Conservation (phyloP, 257 asterid species). For the Nicotiana paniculata region DNA sequence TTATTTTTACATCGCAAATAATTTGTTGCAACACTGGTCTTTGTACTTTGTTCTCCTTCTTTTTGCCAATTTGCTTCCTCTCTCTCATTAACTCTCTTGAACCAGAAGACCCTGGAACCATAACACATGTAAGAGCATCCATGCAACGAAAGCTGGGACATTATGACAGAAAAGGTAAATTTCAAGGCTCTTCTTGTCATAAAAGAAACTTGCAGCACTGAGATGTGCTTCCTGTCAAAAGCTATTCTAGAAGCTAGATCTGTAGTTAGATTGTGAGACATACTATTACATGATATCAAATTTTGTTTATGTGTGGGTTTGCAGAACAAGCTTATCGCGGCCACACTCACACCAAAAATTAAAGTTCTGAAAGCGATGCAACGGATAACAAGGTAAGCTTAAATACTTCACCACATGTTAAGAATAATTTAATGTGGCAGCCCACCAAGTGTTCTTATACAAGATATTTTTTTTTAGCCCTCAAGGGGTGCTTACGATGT, state of each 20-base stretch:
- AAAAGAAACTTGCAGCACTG: background rate
- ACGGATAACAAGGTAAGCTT: constrained; percentile 40
- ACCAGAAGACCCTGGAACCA: constrained; percentile 15
- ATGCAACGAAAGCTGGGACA: constrained; percentile 84
- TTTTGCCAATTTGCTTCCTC: too few species aligned
- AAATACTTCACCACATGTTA: too few species aligned
- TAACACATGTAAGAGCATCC: constrained; percentile 81
- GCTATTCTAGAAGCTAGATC: too few species aligned
- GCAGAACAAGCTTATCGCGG: constrained; percentile 79
- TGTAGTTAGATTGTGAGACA: background rate
- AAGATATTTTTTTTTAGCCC: too few species aligned
- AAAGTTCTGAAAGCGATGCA: constrained; percentile 85
- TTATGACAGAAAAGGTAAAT: constrained; percentile 93
- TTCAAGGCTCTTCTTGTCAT: background rate
- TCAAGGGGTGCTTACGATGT: background rate
- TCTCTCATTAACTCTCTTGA: too few species aligned
- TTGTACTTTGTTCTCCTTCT: too few species aligned
- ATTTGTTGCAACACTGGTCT: too few species aligned
- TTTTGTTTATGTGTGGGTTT: constrained; percentile 7
- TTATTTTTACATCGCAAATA: too few species aligned
- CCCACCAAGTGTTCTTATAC: too few species aligned
- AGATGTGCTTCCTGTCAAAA: too few species aligned
- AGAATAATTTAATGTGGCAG: background rate
- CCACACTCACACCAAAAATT: constrained; percentile 45
- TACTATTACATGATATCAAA: background rate